phyloP scores from a whole-genome alignment of 148 eudicot species.

The Nepenthes gracilis region DNA sequence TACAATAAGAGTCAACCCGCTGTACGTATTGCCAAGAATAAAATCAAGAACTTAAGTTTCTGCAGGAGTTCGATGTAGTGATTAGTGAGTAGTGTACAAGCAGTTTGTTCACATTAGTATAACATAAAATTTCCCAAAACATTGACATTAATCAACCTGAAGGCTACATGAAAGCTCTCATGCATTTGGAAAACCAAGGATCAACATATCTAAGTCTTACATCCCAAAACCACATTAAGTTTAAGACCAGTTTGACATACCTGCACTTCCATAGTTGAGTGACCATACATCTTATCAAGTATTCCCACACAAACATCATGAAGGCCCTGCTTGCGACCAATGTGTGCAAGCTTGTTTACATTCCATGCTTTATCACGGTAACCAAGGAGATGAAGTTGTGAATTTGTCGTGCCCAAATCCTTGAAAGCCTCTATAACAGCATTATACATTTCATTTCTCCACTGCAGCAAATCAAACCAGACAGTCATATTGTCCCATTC shows the following conservation, averaged over 20 bases:
- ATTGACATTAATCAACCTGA: too few relatives aligned
- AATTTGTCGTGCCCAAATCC: slow-evolving; percentile 61
- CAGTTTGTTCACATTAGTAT: too few relatives aligned
- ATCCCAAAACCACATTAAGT: too few relatives aligned
- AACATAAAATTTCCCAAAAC: too few relatives aligned
- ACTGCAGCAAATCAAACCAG: slow-evolving; percentile 95
- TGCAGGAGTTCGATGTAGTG: too few relatives aligned
- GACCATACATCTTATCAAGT: slow-evolving; percentile 97
- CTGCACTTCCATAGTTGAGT: slow-evolving; percentile 99
- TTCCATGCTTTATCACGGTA: slow-evolving; percentile 99
- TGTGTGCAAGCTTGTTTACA: slow-evolving; percentile 93
- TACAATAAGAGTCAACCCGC: neutral
- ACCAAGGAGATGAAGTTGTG: slow-evolving; percentile 95
- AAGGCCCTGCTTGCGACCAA: slow-evolving; percentile 87
- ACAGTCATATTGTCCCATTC: slow-evolving; percentile 97
- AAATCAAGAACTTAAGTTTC: too few relatives aligned
- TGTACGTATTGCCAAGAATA: neutral
- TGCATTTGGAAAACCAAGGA: too few relatives aligned
- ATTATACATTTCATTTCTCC: slow-evolving; percentile 99
- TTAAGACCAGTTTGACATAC: slow-evolving; percentile 18
- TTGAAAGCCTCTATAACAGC: slow-evolving; percentile 89
- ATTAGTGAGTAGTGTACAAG: too few relatives aligned
- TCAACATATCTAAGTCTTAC: too few relatives aligned
- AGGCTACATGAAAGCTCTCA: too few relatives aligned
- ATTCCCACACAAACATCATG: slow-evolving; percentile 89